Percentiles rank a stretch among this genome's conserved stretches.
phyloP scores from a whole-genome alignment of 805 yeast species.

The Saccharomycopsis guyanensis region DNA sequence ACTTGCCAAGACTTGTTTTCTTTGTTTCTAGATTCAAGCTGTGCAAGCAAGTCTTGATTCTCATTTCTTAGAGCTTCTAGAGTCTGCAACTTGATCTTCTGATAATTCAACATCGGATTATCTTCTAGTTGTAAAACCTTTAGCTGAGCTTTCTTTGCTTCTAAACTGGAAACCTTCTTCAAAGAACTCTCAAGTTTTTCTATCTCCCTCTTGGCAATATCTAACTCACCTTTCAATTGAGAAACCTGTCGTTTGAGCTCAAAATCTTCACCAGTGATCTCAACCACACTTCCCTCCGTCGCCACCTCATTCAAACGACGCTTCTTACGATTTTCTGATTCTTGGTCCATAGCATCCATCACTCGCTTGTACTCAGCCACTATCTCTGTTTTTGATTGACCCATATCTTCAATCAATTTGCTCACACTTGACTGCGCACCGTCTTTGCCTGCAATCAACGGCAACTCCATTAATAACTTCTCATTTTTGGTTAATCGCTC shows the following conservation, averaged over 20 bases:
- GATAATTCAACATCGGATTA: conserved; percentile 59
- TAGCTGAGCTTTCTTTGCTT: conserved; percentile 32
- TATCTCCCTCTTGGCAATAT: conserved; percentile 26
- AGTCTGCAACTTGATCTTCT: conserved; percentile 46
- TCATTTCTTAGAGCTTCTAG: conserved; percentile 48
- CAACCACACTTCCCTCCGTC: too few species aligned
- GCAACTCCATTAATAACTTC: conserved; percentile 18
- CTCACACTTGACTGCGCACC: conserved; percentile 23
- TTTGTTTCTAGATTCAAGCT: conserved; percentile 21
- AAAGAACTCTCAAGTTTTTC: conserved; percentile 32
- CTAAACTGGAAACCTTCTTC: conserved; percentile 31
- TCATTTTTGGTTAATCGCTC: conserved; percentile 25
- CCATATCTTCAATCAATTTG: background rate
- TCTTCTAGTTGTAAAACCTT: conserved; percentile 55
- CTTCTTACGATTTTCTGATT: too few species aligned
- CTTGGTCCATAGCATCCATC: too few species aligned
- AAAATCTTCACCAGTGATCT: too few species aligned
- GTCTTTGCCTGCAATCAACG: conserved; percentile 24
- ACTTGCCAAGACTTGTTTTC: conserved; percentile 25
- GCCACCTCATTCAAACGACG: too few species aligned
- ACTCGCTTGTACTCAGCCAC: background rate
- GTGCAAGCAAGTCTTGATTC: conserved; percentile 44
- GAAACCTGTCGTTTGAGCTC: background rate
- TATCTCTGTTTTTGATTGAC: background rate
- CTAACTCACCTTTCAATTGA: background rate